phyloP scores from a whole-genome alignment of 192 early-diverging fungal species.

The Gigaspora rosea region DNA sequence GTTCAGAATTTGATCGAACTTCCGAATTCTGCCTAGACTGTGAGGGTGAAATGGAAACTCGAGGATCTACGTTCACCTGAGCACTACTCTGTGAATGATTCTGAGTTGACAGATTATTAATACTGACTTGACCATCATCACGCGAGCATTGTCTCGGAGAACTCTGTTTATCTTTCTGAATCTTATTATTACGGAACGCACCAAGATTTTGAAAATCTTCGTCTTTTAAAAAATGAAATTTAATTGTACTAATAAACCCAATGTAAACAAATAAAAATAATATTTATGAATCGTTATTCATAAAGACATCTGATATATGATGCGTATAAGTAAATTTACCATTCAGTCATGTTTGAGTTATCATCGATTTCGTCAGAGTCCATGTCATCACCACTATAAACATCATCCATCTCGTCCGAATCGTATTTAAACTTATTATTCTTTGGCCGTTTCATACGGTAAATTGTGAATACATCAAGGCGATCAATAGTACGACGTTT shows the following conservation, averaged over 20 bases:
- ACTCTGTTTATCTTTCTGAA: constrained; percentile 10
- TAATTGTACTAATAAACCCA: not conserved
- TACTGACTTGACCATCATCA: not conserved
- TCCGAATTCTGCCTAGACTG: not conserved
- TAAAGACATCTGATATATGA: not conserved
- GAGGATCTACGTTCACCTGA: not conserved
- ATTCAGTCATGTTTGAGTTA: not conserved
- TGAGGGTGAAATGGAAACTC: not conserved
- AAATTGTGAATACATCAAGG: constrained; percentile 3
- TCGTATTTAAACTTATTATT: constrained; percentile 17
- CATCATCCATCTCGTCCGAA: constrained; percentile 17
- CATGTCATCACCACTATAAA: constrained; percentile 25
- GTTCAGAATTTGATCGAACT: not conserved
- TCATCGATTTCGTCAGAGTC: not conserved
- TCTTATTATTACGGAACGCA: not conserved
- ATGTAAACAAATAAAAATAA: not conserved
- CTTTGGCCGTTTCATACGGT: not conserved
- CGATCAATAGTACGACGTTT: constrained; percentile 65
- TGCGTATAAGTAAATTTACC: not conserved
- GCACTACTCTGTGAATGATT: not conserved
- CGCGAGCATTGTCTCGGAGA: not conserved
- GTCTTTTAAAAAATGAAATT: constrained; percentile 3
- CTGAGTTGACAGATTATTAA: not conserved
- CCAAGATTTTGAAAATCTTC: constrained; percentile 19
- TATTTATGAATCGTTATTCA: not conserved